Conservation (phyloP, 345 rosid species). For the Reutealis trisperma region DNA sequence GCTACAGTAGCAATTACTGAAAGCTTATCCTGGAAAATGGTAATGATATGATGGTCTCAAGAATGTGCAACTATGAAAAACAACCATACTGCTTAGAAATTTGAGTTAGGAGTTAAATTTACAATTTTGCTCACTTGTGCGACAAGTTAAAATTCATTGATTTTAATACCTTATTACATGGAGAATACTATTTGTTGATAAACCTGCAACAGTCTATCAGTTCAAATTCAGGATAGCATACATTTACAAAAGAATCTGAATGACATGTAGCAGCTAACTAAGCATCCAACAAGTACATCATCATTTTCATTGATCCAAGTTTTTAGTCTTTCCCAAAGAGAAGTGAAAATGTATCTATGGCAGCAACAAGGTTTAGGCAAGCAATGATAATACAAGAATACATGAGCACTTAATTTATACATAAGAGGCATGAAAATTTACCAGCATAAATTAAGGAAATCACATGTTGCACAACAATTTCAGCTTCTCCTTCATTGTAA, state of each 20-base stretch:
- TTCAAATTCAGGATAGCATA: background rate
- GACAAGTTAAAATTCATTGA: background rate
- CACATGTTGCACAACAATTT: slow-evolving; percentile 87
- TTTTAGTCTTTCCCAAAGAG: background rate
- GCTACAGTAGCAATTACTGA: background rate
- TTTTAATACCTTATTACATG: background rate
- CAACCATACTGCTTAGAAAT: background rate
- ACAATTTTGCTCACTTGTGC: background rate
- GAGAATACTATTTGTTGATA: background rate
- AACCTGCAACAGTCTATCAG: background rate
- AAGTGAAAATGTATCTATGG: background rate
- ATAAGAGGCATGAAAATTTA: slow-evolving; percentile 18
- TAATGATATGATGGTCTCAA: background rate
- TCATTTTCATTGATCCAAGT: background rate
- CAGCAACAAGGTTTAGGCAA: background rate
- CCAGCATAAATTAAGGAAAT: slow-evolving; percentile 77
- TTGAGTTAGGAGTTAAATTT: background rate
- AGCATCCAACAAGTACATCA: background rate
- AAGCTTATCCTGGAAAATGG: background rate
- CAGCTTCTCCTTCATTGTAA: slow-evolving; percentile 97
- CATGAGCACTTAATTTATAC: background rate
- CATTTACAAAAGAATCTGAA: background rate
- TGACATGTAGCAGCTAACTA: background rate
- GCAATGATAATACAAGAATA: background rate
- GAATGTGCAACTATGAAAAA: background rate